Evolutionary conservation across 1,139 yeast species (phyloP).

Genomic region (Yamadazyma sp.): DNA sequence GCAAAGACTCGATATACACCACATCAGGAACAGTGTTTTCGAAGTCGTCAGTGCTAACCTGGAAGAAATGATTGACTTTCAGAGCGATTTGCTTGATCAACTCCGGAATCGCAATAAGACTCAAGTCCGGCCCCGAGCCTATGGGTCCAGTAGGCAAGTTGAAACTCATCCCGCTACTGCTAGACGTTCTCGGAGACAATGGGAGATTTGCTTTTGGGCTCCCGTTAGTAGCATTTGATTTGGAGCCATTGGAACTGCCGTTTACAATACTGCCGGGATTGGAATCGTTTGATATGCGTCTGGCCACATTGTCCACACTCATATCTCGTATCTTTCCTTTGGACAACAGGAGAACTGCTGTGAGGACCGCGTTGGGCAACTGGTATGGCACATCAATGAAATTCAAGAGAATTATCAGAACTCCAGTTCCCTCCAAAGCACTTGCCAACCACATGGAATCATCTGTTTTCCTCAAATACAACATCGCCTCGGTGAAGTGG

Average conservation of each 20-base stretch:
- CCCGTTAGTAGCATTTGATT: too few relatives aligned
- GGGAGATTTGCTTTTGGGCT: conserved; percentile 2
- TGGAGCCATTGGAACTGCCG: conserved; percentile 2
- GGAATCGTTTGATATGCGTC: conserved; percentile 23
- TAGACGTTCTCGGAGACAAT: conserved; percentile 7
- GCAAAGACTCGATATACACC: conserved; percentile 70
- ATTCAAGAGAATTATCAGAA: conserved; percentile 61
- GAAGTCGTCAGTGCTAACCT: conserved; percentile 55
- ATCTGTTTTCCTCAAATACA: conserved; percentile 56
- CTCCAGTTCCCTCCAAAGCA: conserved; percentile 76
- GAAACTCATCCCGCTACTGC: conserved; percentile 5
- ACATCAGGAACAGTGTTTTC: conserved; percentile 84
- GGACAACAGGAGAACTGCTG: conserved; percentile 27
- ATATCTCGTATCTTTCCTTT: conserved; percentile 23
- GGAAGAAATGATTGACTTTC: conserved; percentile 58
- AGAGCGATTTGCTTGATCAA: conserved; percentile 45
- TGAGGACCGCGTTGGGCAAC: conserved; percentile 45
- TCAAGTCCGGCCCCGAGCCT: conserved; percentile 25
- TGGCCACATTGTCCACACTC: conserved; percentile 18
- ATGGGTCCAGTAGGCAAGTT: not conserved
- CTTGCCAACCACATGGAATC: conserved; percentile 90
- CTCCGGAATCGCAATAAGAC: conserved; percentile 41
- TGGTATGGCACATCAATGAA: conserved; percentile 60
- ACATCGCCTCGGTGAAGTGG: conserved; percentile 71
- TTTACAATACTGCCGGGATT: conserved; percentile 11